These are phyloP conservation scores for Botrytis sinoallii DNA, from an alignment of 2,329 filamentous ascomycete genomes.

Conservation along the genomic window DNA sequence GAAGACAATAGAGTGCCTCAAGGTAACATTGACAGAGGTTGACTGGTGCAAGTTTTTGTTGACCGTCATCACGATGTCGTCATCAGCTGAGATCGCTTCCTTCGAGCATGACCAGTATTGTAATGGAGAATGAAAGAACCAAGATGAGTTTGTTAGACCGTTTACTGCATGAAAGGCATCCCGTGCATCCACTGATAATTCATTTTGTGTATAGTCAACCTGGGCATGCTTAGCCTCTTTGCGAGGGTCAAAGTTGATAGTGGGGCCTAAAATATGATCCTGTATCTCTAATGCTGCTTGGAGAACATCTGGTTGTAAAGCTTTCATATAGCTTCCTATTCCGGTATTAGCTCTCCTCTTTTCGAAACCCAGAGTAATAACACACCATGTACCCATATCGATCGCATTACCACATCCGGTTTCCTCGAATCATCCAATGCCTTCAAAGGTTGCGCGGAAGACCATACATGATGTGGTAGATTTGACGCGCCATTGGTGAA, in stretches of 20 bases:
- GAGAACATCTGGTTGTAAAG: slow-evolving; percentile 63
- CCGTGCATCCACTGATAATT: slow-evolving; percentile 41
- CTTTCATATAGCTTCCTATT: slow-evolving; percentile 66
- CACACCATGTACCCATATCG: slow-evolving; percentile 72
- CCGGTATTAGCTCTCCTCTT: slow-evolving; percentile 20
- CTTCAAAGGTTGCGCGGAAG: slow-evolving; percentile 63
- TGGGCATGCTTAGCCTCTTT: slow-evolving; percentile 28
- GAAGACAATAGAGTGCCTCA: slow-evolving; percentile 76
- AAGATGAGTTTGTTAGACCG: slow-evolving; percentile 59
- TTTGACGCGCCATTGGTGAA: slow-evolving; percentile 69
- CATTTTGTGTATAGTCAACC: slow-evolving; percentile 19
- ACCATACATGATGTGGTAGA: slow-evolving; percentile 78
- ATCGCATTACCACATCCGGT: slow-evolving; percentile 76
- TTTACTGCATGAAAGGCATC: slow-evolving; percentile 58
- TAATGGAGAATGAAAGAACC: slow-evolving; percentile 80
- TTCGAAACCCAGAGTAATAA: neutral
- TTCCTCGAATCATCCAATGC: slow-evolving; percentile 46
- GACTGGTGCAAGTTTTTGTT: slow-evolving; percentile 60
- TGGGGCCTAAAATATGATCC: slow-evolving; percentile 62
- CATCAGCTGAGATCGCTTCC: slow-evolving; percentile 55
- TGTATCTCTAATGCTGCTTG: slow-evolving; percentile 67
- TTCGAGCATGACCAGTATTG: slow-evolving; percentile 75
- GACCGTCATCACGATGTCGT: slow-evolving; percentile 64
- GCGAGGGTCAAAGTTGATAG: slow-evolving; percentile 53
- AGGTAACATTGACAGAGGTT: slow-evolving; percentile 68